These are phyloP conservation scores for Venturia carpophila DNA, from an alignment of 2,329 filamentous ascomycete genomes.

Conservation along the genomic window DNA sequence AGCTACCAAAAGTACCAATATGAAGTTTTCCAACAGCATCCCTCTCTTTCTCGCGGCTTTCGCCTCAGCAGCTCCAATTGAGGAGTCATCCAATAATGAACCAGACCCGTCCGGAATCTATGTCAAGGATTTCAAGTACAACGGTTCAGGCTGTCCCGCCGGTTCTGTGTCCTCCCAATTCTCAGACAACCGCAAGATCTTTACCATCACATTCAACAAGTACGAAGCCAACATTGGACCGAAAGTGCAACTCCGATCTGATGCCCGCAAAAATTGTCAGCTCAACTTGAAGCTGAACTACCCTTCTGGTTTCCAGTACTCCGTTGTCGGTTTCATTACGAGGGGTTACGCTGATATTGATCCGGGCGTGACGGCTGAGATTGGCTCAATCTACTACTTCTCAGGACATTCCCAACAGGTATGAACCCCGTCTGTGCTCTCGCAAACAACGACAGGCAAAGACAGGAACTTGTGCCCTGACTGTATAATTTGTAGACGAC, in stretches of 20 bases:
- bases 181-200: constrained; percentile 36
- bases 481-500: constrained; percentile 25
- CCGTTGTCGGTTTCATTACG: constrained; percentile 45
- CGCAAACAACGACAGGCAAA: background rate
- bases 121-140: constrained; percentile 39
- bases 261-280: constrained; percentile 48
- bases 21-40: constrained; percentile 17
- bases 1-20: constrained; percentile 26
- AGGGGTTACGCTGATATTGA: constrained; percentile 44
- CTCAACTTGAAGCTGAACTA: constrained; percentile 46
- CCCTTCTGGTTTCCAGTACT: constrained; percentile 47
- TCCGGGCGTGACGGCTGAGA: constrained; percentile 39
- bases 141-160: constrained; percentile 42
- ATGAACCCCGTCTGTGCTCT: constrained; percentile 17
- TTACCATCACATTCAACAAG: constrained; percentile 47
- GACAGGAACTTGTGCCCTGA: background rate
- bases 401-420: constrained; percentile 40
- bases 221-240: constrained; percentile 46
- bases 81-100: constrained; percentile 19
- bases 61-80: constrained; percentile 26
- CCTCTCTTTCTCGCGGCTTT: constrained; percentile 19
- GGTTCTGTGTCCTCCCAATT: constrained; percentile 37
- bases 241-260: constrained; percentile 32
- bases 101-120: constrained; percentile 26
- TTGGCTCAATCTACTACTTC: constrained; percentile 50